A percentile compares a stretch with the other conserved stretches of the same genome.
Evolutionary conservation across 116 monocot genomes (phyloP).

Genomic region (Papilionanthe hybrid): DNA sequence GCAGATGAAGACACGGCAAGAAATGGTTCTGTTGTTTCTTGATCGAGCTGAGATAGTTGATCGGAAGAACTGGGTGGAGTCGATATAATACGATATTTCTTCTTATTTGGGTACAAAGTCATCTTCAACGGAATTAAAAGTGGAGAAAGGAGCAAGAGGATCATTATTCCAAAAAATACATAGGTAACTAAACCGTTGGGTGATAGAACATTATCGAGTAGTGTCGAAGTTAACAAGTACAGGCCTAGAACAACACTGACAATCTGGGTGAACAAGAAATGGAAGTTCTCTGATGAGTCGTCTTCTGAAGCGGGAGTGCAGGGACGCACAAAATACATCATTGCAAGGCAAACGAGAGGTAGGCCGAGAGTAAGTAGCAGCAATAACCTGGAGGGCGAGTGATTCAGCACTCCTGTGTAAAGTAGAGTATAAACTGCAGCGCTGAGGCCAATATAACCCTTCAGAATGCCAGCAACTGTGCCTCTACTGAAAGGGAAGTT

Average conservation of each 20-base stretch:
- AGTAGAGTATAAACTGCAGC: conserved; percentile 78
- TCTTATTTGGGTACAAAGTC: conserved; percentile 56
- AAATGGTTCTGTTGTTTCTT: conserved; percentile 48
- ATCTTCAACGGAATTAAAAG: conserved; percentile 85
- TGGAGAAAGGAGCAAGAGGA: conserved; percentile 77
- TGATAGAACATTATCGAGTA: conserved; percentile 35
- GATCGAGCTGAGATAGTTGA: conserved; percentile 11
- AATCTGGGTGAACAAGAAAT: conserved; percentile 71
- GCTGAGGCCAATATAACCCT: conserved; percentile 77
- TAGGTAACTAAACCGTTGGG: conserved; percentile 33
- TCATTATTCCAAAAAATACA: conserved; percentile 55
- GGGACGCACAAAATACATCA: conserved; percentile 75
- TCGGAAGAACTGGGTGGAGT: conserved; percentile 34
- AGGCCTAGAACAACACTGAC: conserved; percentile 62
- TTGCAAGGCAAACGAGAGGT: conserved; percentile 38
- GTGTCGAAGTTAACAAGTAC: conserved; percentile 54
- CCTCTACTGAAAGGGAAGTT: conserved; percentile 90
- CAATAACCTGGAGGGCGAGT: conserved; percentile 47
- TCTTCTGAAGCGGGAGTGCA: conserved; percentile 68
- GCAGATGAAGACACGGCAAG: conserved; percentile 41
- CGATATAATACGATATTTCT: conserved; percentile 17
- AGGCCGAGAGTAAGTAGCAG: conserved; percentile 56
- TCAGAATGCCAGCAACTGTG: conserved; percentile 82
- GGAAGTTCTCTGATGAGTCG: conserved; percentile 52
- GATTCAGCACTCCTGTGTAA: conserved; percentile 43